Base-by-base conservation (phyloP, 2,329 filamentous ascomycete genomes). In the Colletotrichum destructivum region DNA sequence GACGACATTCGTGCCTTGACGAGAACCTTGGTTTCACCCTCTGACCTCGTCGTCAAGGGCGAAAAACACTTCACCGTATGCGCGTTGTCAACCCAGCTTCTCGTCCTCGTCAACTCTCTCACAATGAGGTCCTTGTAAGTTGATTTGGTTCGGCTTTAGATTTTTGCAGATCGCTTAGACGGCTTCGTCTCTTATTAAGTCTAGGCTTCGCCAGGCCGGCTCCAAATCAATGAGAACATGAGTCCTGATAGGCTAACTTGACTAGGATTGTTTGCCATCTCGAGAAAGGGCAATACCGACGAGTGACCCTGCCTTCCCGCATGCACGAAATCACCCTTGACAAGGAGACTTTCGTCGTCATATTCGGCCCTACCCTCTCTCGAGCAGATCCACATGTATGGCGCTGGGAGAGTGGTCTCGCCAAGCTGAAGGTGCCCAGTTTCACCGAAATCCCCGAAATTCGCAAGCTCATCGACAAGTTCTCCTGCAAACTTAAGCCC, bases 1-100 rank as follows among this genome's bases (percentile, higher is more conserved):
- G 69, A 72, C 31, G 66, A 72, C 42, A 55, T 72, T 2, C 60
- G 55, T 12, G 26, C 16, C 4, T 65, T 46, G 44, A 68, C 64
- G 8, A 62, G 69, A 26, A 68, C 51, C 3, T 31, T 57, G 1
- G 44, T 62, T 1, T 21, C 40, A 3, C 63, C 38, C 0, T 52
- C 68, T 11, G 64, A 71, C 5, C 31, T 68, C 0, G 64, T 68
- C 2, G 31, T 68, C 7, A 62, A 38, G 38, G 69, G 69, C 4
- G 49, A 71, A 3, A 57, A 15, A 2, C 47, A 49, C 26, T 64
- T 72, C 11, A 23, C 26, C 1, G 44, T 69, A 4, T 42, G 11
- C 3, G 16, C 26, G 3, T 31, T 72, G 69, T 54, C 66, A 4
- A 44, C 49, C 3, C 70, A 49, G 0, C 42, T 72, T 0, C 35